Percentiles rank a stretch among this genome's conserved stretches.
phyloP scores from a whole-genome alignment of 2,329 filamentous ascomycete genomes.

The Talaromyces marneffei region DNA sequence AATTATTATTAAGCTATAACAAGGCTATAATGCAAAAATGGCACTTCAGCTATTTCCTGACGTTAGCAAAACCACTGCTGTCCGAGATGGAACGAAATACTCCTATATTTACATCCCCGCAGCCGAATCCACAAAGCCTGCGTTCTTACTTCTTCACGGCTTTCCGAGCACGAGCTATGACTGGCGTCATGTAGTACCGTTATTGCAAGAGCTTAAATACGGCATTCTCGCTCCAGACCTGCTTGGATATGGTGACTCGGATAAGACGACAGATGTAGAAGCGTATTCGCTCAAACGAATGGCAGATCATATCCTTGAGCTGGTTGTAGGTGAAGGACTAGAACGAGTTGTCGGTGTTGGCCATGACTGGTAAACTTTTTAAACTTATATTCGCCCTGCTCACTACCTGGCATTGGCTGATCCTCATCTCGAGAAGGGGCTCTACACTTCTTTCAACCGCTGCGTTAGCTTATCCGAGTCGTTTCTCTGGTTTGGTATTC shows the following conservation, averaged over 20 bases:
- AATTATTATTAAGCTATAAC: not conserved
- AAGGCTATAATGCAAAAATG: not conserved
- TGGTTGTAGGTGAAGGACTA: slow-evolving; percentile 27
- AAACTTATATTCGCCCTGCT: not conserved
- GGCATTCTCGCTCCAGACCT: slow-evolving; percentile 43
- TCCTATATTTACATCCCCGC: slow-evolving; percentile 26
- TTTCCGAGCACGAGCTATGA: slow-evolving; percentile 45
- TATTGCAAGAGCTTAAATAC: slow-evolving; percentile 34
- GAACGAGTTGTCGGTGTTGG: slow-evolving; percentile 20
- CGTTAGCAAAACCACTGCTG: not conserved
- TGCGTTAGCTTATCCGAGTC: not conserved
- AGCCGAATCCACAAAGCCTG: slow-evolving; percentile 19
- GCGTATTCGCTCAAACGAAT: slow-evolving; percentile 29
- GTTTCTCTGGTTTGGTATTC: slow-evolving; percentile 9
- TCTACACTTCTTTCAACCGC: slow-evolving; percentile 6
- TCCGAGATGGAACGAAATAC: slow-evolving; percentile 17
- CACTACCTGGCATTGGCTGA: not conserved
- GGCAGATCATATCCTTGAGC: slow-evolving; percentile 28
- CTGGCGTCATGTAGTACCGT: slow-evolving; percentile 37
- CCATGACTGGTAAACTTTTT: slow-evolving; percentile 18
- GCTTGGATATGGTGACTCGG: slow-evolving; percentile 35
- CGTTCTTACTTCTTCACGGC: slow-evolving; percentile 46
- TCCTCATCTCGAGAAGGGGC: not conserved
- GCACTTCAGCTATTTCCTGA: slow-evolving; percentile 8
- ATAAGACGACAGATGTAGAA: slow-evolving; percentile 24